Evolutionary conservation across 2,329 filamentous ascomycete species (phyloP).

Genomic region (Escovopsis sp.): DNA sequence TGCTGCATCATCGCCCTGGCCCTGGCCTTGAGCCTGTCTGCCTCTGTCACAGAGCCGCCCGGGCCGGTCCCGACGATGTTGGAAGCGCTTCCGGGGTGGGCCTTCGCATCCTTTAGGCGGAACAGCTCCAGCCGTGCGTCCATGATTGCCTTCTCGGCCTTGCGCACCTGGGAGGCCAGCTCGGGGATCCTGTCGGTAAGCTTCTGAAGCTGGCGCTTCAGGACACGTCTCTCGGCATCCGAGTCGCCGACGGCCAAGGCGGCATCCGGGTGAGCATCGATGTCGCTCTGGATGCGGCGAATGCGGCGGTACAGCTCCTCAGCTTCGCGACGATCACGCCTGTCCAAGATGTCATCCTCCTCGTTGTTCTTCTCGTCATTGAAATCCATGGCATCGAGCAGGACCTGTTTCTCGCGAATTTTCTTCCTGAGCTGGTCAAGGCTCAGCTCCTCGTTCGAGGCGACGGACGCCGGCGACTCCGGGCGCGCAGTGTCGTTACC

Average conservation of each 20-base stretch:
- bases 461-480: conserved; percentile 52
- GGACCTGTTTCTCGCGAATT: conserved; percentile 83
- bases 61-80: conserved; percentile 85
- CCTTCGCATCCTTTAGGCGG: conserved; percentile 83
- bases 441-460: conserved; percentile 66
- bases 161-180: conserved; percentile 80
- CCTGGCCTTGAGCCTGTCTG: conserved; percentile 84
- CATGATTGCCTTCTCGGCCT: conserved; percentile 81
- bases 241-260: conserved; percentile 61
- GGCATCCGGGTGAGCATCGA: conserved; percentile 72
- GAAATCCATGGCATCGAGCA: conserved; percentile 93
- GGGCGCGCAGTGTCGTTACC: conserved; percentile 73
- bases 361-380: conserved; percentile 80
- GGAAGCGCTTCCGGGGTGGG: conserved; percentile 65
- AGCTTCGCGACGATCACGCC: conserved; percentile 77
- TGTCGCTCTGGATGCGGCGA: conserved; percentile 82
- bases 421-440: conserved; percentile 84
- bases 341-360: conserved; percentile 82
- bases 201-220: conserved; percentile 80
- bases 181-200: conserved; percentile 83
- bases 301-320: conserved; percentile 92
- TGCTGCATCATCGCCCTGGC: conserved; percentile 99
- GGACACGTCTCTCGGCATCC: conserved; percentile 69
- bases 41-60: conserved; percentile 79
- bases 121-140: conserved; percentile 88